Percentiles rank a stretch among this genome's conserved stretches.
Evolutionary conservation across 192 early-diverging fungal genomes (phyloP).

Genomic region (Mortierella antarctica): DNA sequence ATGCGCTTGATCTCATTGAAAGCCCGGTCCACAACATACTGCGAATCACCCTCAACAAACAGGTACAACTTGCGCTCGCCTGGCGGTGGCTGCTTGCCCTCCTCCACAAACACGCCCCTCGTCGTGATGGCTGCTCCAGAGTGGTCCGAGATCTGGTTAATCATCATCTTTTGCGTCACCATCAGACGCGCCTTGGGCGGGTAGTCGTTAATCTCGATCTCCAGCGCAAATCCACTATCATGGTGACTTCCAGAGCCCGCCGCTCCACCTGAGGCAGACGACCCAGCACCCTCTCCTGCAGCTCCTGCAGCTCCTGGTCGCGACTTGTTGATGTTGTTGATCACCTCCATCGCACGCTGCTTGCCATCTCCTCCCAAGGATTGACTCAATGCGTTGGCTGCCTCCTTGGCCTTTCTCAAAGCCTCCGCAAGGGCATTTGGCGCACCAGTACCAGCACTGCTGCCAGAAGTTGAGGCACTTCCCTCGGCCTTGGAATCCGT

Average conservation of each 20-base stretch:
- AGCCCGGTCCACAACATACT: slow-evolving; percentile 90
- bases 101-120: slow-evolving; percentile 87
- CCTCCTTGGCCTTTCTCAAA: slow-evolving; percentile 46
- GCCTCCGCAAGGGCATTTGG: slow-evolving; percentile 4
- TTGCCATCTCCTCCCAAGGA: slow-evolving; percentile 33
- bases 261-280: background rate
- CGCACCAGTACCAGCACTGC: slow-evolving; percentile 2
- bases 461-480: background rate
- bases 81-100: slow-evolving; percentile 82
- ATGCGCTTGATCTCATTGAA: slow-evolving; percentile 94
- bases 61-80: slow-evolving; percentile 93
- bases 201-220: slow-evolving; percentile 98
- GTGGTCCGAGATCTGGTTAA: slow-evolving; percentile 91
- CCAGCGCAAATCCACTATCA: slow-evolving; percentile 71
- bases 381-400: slow-evolving; percentile 28
- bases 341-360: slow-evolving; percentile 48
- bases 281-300: slow-evolving; percentile 45
- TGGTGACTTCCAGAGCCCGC: slow-evolving; percentile 42
- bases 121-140: slow-evolving; percentile 97
- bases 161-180: slow-evolving; percentile 92
- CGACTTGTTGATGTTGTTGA: slow-evolving; percentile 35
- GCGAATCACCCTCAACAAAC: slow-evolving; percentile 94
- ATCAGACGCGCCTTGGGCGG: slow-evolving; percentile 95
- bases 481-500: slow-evolving; percentile 19
- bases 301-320: slow-evolving; percentile 63